Evolutionary conservation across 2,329 filamentous ascomycete species (phyloP), one percentile per base, ranked within the genome.

Genomic region (Aspergillus clavatus): DNA sequence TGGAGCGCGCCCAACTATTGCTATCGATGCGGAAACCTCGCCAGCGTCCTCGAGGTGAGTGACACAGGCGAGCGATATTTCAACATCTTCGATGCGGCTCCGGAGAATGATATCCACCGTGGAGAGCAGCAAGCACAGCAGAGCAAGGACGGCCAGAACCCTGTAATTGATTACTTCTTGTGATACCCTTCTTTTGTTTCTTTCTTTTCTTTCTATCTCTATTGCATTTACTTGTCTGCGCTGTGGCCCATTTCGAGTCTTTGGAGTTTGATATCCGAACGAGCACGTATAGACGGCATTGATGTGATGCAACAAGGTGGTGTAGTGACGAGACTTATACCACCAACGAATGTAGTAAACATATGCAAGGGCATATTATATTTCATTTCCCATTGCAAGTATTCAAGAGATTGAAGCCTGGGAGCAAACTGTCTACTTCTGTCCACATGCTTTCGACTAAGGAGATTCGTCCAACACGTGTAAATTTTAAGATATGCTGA

Each of bases 1-100:
- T 98, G 93, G 93, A 96, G 89, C 65, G 93, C 93, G 4, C 93
- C 93, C 2, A 98, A 94, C 61, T 94, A 94, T 71, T 94, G 88
- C 70, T 95, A 95, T 67, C 79, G 90, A 27, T 98, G 93, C 70
- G 93, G 93, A 38, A 98, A 98, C 67, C 84, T 97, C 80, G 93
- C 93, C 7, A 95, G 89, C 68, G 93, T 98, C 37, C 78, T 98
- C 28, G 93, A 98, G 71, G 93, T 98, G 46, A 91, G 89, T 66
- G 89, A 95, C 63, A 85, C 84, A 0, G 91, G 93, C 28, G 89
- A 95, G 69, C 78, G 91, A 47, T 95, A 88, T 69, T 98, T 97
- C 75, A 98, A 98, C 65, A 90, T 97, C 19, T 98, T 98, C 67
- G 89, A 94, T 45, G 93, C 93, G 3, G 91, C 93, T 22, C 93